These are phyloP conservation scores for Metschnikowia reukaufii DNA, from an alignment of 805 yeast species.

Conservation along the genomic window DNA sequence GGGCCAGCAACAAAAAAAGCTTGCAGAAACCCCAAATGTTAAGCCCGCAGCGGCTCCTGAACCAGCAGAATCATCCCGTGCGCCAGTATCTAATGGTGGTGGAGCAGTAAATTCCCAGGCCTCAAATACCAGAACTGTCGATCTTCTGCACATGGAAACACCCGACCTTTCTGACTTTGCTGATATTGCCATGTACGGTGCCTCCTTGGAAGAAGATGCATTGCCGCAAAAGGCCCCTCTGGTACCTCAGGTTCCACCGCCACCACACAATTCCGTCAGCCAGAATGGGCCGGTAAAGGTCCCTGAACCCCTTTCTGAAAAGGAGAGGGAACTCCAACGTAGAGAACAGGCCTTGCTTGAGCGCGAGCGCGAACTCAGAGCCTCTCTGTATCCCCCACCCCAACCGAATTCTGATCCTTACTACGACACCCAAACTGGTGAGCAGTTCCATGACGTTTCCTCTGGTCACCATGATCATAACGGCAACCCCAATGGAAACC, in stretches of 20 bases:
- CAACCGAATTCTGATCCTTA: background rate
- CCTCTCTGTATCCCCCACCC: background rate
- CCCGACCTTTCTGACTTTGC: constrained; percentile 37
- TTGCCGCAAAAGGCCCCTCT: background rate
- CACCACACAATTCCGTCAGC: constrained; percentile 7
- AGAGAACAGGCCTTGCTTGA: constrained; percentile 28
- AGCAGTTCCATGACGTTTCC: constrained; percentile 8
- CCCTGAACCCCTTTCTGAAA: constrained; percentile 9
- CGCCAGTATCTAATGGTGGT: background rate
- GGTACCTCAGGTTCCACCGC: background rate
- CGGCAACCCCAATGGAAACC: background rate
- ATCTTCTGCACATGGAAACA: constrained; percentile 12
- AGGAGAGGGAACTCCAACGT: constrained; percentile 27
- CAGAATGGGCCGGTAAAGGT: constrained; percentile 1
- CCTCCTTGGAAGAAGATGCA: constrained; percentile 32
- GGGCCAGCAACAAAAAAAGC: constrained; percentile 1
- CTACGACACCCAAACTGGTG: constrained; percentile 4
- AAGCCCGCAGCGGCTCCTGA: too few species aligned
- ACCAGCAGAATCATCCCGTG: background rate
- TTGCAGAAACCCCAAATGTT: background rate
- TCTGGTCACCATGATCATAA: background rate
- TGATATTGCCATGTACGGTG: constrained; percentile 40
- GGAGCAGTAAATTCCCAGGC: background rate
- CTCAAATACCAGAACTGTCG: background rate
- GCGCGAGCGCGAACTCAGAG: constrained; percentile 16